These are phyloP conservation scores for Candida hungchunana DNA, from an alignment of 805 yeast genomes.

Conservation along the genomic window DNA sequence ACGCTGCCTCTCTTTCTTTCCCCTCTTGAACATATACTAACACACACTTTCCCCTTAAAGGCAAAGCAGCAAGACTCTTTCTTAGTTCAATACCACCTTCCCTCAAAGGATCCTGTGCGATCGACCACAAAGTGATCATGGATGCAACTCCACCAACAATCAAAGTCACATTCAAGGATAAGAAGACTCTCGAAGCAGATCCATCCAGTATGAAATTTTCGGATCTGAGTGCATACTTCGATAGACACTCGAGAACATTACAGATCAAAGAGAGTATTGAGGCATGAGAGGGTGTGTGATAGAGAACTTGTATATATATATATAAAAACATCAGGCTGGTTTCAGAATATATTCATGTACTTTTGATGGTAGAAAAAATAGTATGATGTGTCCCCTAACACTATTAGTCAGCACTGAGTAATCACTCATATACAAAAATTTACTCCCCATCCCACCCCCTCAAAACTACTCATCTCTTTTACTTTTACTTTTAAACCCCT, in stretches of 20 bases:
- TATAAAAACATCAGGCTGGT: too few species aligned
- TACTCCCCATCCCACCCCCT: too few species aligned
- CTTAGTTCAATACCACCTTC: slow-evolving; percentile 78
- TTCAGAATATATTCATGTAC: too few species aligned
- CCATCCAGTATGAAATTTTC: slow-evolving; percentile 52
- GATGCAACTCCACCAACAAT: slow-evolving; percentile 53
- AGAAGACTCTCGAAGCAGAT: slow-evolving; percentile 61
- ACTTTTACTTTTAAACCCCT: background rate
- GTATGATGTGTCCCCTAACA: too few species aligned
- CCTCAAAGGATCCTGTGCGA: slow-evolving; percentile 53
- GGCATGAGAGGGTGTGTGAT: too few species aligned
- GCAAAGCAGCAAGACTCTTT: slow-evolving; percentile 75
- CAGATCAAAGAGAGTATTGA: slow-evolving; percentile 69
- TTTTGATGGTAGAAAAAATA: too few species aligned
- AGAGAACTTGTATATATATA: too few species aligned
- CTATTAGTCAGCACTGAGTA: too few species aligned
- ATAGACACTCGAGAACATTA: slow-evolving; percentile 77
- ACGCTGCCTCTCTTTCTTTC: background rate
- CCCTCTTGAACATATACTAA: background rate
- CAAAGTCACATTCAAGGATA: slow-evolving; percentile 78
- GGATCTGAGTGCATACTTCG: slow-evolving; percentile 65
- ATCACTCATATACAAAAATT: too few species aligned
- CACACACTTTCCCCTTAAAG: slow-evolving; percentile 27
- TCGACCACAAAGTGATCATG: slow-evolving; percentile 60
- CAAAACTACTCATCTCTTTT: too few species aligned